phyloP scores from a whole-genome alignment of 306 rosid genomes.

The Ormosia semicastrata region DNA sequence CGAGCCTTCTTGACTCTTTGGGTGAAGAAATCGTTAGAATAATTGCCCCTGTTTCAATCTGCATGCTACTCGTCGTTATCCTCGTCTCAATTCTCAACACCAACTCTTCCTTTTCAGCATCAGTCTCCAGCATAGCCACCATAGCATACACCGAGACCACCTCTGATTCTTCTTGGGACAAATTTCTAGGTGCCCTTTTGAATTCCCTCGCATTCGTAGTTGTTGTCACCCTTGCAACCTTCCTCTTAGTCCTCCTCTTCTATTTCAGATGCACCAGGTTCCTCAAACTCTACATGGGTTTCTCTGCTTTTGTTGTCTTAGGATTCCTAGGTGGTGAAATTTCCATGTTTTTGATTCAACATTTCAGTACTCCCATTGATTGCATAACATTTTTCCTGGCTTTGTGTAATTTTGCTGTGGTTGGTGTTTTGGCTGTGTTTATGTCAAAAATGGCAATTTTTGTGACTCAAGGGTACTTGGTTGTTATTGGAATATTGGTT shows the following conservation, averaged over 20 bases:
- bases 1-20: slow-evolving; percentile 54
- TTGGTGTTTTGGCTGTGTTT: slow-evolving; percentile 90
- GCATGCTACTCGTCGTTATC: slow-evolving; percentile 85
- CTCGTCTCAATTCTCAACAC: slow-evolving; percentile 64
- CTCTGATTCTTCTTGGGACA: slow-evolving; percentile 86
- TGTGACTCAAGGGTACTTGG: slow-evolving; percentile 84
- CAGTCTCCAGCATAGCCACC: slow-evolving; percentile 58
- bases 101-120: slow-evolving; percentile 38
- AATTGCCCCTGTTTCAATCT: slow-evolving; percentile 79
- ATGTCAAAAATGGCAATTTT: slow-evolving; percentile 83
- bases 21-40: slow-evolving; percentile 89
- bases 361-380: slow-evolving; percentile 61
- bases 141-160: slow-evolving; percentile 66
- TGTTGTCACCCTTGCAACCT: slow-evolving; percentile 67
- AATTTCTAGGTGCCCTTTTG: slow-evolving; percentile 76
- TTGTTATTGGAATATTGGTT: slow-evolving; percentile 79
- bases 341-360: slow-evolving; percentile 46
- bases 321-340: slow-evolving; percentile 81
- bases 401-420: slow-evolving; percentile 76
- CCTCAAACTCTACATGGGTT: slow-evolving; percentile 77
- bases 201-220: slow-evolving; percentile 77
- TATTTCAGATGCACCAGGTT: slow-evolving; percentile 76
- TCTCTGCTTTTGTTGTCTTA: slow-evolving; percentile 75
- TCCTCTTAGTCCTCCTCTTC: slow-evolving; percentile 77
- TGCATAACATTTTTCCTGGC: slow-evolving; percentile 59